These are phyloP conservation scores for Tylopilus subfusipes DNA, from an alignment of 768 basidiomycete species.

Conservation along the genomic window DNA sequence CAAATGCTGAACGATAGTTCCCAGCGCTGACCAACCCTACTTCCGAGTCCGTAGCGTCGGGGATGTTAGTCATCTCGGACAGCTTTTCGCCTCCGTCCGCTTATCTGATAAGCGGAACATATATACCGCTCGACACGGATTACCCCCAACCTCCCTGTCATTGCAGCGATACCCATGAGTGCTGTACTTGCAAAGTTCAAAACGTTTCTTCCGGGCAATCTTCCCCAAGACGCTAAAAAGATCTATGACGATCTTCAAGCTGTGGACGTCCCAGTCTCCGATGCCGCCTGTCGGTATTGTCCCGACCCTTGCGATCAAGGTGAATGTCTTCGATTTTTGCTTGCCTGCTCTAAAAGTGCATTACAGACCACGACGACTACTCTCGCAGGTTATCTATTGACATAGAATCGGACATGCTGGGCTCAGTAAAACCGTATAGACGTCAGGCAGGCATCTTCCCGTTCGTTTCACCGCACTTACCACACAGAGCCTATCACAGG, in stretches of 20 bases:
- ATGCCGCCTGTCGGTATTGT: slow-evolving; percentile 69
- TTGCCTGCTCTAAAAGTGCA: slow-evolving; percentile 22
- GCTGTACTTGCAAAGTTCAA: slow-evolving; percentile 25
- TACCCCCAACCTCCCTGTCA: background rate
- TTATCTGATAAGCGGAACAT: slow-evolving; percentile 5
- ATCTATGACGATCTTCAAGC: slow-evolving; percentile 51
- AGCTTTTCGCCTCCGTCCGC: too few relatives aligned
- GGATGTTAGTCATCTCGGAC: background rate
- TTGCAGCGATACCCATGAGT: slow-evolving; percentile 14
- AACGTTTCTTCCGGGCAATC: slow-evolving; percentile 13
- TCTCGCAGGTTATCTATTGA: slow-evolving; percentile 74
- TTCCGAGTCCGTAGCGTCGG: too few relatives aligned
- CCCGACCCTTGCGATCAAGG: slow-evolving; percentile 76
- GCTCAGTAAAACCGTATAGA: slow-evolving; percentile 77
- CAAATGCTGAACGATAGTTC: too few relatives aligned
- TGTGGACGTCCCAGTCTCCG: slow-evolving; percentile 60
- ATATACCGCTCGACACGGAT: background rate
- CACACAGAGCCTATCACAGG: slow-evolving; percentile 37
- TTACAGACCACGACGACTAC: slow-evolving; percentile 68
- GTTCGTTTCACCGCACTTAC: background rate
- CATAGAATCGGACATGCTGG: slow-evolving; percentile 78
- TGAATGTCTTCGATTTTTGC: slow-evolving; percentile 26
- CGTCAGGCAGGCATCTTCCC: slow-evolving; percentile 57
- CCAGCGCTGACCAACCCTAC: too few relatives aligned
- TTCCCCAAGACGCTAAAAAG: slow-evolving; percentile 34